Evolutionary conservation across 768 basidiomycete species (phyloP).

Genomic region (Psilocybe cubensis): DNA sequence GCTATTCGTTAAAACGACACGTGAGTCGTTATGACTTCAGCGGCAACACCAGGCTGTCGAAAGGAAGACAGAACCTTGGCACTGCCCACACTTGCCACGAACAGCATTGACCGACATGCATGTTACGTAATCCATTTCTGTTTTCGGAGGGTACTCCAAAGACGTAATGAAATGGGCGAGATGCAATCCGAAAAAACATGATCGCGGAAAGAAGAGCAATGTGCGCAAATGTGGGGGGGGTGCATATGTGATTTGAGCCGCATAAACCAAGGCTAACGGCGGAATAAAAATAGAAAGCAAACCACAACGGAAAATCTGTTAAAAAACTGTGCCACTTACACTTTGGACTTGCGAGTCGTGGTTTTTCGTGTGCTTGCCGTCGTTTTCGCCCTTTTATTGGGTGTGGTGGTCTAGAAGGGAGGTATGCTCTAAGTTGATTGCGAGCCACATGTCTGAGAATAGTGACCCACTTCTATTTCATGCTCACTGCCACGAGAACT

Average conservation of each 20-base stretch:
- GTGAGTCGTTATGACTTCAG: conserved; percentile 2
- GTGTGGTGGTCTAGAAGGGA: conserved; percentile 24
- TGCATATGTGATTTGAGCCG: background rate
- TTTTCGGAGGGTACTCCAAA: conserved; percentile 1
- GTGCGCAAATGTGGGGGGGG: no score
- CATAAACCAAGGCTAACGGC: background rate
- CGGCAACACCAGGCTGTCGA: conserved; percentile 2
- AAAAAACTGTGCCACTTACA: conserved; percentile 16
- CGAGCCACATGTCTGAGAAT: background rate
- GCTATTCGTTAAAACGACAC: conserved; percentile 2
- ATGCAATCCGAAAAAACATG: background rate
- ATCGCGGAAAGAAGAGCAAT: background rate
- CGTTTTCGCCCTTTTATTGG: conserved; percentile 30
- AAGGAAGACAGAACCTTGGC: conserved; percentile 1
- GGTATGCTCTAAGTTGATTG: background rate
- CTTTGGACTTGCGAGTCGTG: conserved; percentile 19
- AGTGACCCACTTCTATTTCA: conserved; percentile 19
- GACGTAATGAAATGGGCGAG: background rate
- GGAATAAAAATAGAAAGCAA: background rate
- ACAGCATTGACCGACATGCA: background rate
- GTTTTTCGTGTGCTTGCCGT: conserved; percentile 14
- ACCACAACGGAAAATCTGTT: background rate
- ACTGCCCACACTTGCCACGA: conserved; percentile 4
- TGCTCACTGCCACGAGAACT: background rate
- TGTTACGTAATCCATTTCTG: conserved; percentile 18